These are phyloP conservation scores for Ramularia endophylla DNA, from an alignment of 2,329 filamentous ascomycete genomes.

Conservation along the genomic window DNA sequence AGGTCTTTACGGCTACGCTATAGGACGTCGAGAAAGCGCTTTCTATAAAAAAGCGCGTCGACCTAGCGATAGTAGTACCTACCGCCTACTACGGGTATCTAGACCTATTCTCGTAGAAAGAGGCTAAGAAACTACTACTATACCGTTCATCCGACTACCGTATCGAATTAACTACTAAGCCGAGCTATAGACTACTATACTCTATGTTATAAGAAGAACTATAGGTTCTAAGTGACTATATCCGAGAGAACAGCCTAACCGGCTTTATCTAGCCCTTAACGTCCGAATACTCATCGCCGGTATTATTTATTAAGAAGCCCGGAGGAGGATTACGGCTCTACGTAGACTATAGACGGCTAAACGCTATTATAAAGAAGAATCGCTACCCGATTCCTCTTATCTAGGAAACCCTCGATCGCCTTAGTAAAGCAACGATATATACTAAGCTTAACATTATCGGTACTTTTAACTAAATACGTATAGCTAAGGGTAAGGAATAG, in stretches of 20 bases:
- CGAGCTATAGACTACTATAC: too few species aligned
- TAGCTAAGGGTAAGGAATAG: conserved; percentile 4
- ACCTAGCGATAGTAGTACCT: too few species aligned
- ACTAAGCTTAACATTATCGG: conserved; percentile 18
- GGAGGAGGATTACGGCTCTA: neutral
- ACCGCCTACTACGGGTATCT: too few species aligned
- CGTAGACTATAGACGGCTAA: neutral
- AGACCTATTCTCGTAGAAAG: too few species aligned
- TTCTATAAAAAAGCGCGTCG: too few species aligned
- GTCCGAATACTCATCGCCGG: neutral
- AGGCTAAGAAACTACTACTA: too few species aligned
- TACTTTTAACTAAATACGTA: conserved; percentile 10
- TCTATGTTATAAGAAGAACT: neutral
- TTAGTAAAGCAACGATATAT: neutral
- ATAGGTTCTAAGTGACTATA: neutral
- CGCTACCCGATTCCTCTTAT: neutral
- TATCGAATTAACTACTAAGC: too few species aligned
- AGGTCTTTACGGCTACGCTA: too few species aligned
- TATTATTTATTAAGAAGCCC: neutral
- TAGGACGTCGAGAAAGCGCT: too few species aligned
- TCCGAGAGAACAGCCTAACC: neutral
- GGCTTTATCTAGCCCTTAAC: neutral
- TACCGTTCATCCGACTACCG: too few species aligned
- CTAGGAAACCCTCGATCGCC: neutral
- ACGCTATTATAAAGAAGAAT: neutral